phyloP scores from a whole-genome alignment of 768 basidiomycete genomes.

The Sistotremastrum niveocremeum region DNA sequence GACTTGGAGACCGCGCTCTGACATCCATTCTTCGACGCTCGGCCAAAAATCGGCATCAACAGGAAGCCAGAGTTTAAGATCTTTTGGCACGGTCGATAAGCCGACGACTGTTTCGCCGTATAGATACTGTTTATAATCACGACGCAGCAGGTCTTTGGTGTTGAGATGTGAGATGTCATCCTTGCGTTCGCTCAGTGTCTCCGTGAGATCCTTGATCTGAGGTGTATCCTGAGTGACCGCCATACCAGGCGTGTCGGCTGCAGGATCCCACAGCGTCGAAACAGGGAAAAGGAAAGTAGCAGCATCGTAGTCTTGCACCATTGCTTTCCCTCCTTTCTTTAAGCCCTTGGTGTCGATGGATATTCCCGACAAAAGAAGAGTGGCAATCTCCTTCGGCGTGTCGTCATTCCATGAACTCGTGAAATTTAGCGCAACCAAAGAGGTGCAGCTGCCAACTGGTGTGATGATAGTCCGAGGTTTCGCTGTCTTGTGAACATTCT shows the following conservation, averaged over 20 bases:
- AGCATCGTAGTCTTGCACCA: constrained; percentile 46
- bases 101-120: constrained; percentile 45
- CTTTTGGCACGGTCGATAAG: constrained; percentile 69
- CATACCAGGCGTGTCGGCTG: constrained; percentile 9
- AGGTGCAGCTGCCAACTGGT: constrained; percentile 68
- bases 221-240: constrained; percentile 22
- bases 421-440: constrained; percentile 44
- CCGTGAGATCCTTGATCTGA: constrained; percentile 36
- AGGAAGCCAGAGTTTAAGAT: constrained; percentile 42
- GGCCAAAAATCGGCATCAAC: constrained; percentile 27
- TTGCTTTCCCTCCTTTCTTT: constrained; percentile 65
- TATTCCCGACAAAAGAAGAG: constrained; percentile 68
- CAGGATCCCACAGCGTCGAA: constrained; percentile 27
- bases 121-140: constrained; percentile 91
- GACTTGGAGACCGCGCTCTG: constrained; percentile 45
- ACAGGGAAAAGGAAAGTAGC: constrained; percentile 49
- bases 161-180: constrained; percentile 49
- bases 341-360: constrained; percentile 81
- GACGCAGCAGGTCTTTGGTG: constrained; percentile 64
- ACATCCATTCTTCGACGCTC: constrained; percentile 45
- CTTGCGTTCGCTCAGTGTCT: constrained; percentile 44
- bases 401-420: constrained; percentile 17
- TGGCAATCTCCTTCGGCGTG: constrained; percentile 50
- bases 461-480: constrained; percentile 51
- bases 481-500: constrained; percentile 46